phyloP scores from a whole-genome alignment of 164 flowering plant genomes.

The Vitis riparia region DNA sequence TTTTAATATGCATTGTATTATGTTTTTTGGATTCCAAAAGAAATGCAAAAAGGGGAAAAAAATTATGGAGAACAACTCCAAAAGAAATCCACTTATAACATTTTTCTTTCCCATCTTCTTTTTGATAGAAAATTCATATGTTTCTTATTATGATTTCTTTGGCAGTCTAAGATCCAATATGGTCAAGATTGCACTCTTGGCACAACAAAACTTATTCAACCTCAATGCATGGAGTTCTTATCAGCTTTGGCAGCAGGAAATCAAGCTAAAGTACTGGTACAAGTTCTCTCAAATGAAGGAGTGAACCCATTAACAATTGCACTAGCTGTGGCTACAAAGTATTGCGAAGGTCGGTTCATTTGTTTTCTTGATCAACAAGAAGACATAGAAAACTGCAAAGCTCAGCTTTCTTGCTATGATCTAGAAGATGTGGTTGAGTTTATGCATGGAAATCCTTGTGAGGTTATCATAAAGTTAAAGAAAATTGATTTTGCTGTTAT shows the following conservation, averaged over 20 bases:
- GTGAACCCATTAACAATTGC: background rate
- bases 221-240: too few species aligned
- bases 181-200: too few species aligned
- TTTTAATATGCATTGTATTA: too few species aligned
- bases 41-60: too few species aligned
- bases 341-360: constrained; percentile 10
- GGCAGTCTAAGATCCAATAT: too few species aligned
- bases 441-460: constrained; percentile 12
- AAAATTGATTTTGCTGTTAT: constrained; percentile 9
- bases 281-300: constrained; percentile 1
- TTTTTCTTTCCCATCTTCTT: too few species aligned
- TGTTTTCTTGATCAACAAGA: background rate
- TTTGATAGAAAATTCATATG: too few species aligned
- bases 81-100: too few species aligned
- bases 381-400: background rate
- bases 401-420: background rate
- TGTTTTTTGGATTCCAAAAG: too few species aligned
- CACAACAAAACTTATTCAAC: too few species aligned
- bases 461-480: background rate
- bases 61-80: too few species aligned
- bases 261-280: constrained; percentile 9
- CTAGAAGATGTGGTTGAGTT: constrained; percentile 4
- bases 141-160: too few species aligned
- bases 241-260: background rate
- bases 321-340: background rate